Conservation (phyloP, 495 filamentous ascomycete species). For the Penicillium bialowiezense region DNA sequence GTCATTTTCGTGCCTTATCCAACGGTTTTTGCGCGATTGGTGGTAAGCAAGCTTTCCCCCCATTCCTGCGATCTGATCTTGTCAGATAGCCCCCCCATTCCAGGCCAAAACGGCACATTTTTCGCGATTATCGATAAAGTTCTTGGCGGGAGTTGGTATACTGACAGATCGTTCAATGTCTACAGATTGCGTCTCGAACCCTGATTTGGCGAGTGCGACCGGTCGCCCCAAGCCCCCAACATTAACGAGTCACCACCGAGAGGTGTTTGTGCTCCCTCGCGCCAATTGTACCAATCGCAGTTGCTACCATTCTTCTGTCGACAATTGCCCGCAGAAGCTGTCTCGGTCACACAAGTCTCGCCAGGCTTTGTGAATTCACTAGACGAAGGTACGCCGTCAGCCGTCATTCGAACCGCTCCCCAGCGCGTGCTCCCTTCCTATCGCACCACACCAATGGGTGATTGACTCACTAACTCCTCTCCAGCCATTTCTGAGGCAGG, state of each 20-base stretch:
- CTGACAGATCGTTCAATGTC: slow-evolving; percentile 13
- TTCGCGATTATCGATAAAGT: slow-evolving; percentile 23
- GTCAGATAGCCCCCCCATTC: slow-evolving; percentile 23
- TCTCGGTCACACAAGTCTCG: slow-evolving; percentile 13
- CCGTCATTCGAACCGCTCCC: slow-evolving; percentile 10
- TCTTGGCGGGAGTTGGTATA: slow-evolving; percentile 2
- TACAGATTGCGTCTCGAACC: slow-evolving; percentile 19
- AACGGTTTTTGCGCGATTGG: slow-evolving; percentile 15
- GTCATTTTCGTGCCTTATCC: slow-evolving; percentile 4
- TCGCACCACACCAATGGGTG: slow-evolving; percentile 1
- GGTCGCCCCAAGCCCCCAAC: slow-evolving; percentile 20
- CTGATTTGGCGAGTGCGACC: slow-evolving; percentile 29
- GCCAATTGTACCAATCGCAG: slow-evolving; percentile 18
- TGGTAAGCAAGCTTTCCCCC: slow-evolving; percentile 16
- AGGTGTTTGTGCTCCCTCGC: slow-evolving; percentile 22
- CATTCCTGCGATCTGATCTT: slow-evolving; percentile 58
- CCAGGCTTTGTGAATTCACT: slow-evolving; percentile 11
- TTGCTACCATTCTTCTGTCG: slow-evolving; percentile 1
- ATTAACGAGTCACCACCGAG: slow-evolving; percentile 19
- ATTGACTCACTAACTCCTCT: slow-evolving; percentile 22
- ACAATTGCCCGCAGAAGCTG: slow-evolving; percentile 11
- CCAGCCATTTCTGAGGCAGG: slow-evolving; percentile 30
- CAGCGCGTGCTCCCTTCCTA: slow-evolving; percentile 4
- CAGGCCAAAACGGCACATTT: slow-evolving; percentile 15
- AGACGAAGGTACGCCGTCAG: slow-evolving; percentile 21